phyloP scores from a whole-genome alignment of 2,329 filamentous ascomycete species.

The Alternaria sp. region DNA sequence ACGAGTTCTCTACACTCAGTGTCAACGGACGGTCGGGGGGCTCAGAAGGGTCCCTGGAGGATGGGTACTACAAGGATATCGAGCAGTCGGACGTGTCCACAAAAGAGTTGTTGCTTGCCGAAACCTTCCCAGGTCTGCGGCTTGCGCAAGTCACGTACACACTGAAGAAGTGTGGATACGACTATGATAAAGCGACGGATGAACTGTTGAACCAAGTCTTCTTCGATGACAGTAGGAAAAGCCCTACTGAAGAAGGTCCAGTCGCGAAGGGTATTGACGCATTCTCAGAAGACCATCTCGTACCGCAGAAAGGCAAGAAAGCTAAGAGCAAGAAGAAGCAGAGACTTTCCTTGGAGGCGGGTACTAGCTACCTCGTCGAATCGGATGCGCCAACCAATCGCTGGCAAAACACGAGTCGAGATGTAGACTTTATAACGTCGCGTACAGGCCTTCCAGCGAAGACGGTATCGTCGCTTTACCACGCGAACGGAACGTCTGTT shows the following conservation, averaged over 20 bases:
- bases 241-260: constrained; percentile 50
- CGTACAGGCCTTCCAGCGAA: constrained; percentile 57
- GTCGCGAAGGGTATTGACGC: constrained; percentile 78
- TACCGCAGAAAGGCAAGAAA: constrained; percentile 49
- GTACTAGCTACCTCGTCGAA: constrained; percentile 32
- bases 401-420: constrained; percentile 64
- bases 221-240: constrained; percentile 70
- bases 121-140: constrained; percentile 75
- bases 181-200: constrained; percentile 75
- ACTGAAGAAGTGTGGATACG: constrained; percentile 70
- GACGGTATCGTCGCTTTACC: constrained; percentile 64
- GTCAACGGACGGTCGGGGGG: constrained; percentile 24
- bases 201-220: constrained; percentile 80
- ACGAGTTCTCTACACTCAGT: constrained; percentile 52
- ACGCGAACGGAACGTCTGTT: constrained; percentile 63
- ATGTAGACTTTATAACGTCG: constrained; percentile 67
- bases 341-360: constrained; percentile 25
- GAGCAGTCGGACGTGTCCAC: constrained; percentile 61
- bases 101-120: constrained; percentile 68
- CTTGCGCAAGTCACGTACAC: constrained; percentile 69
- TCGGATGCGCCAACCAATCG: constrained; percentile 53
- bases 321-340: constrained; percentile 53
- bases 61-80: constrained; percentile 45
- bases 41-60: constrained; percentile 31
- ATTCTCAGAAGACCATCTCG: constrained; percentile 68